Conservation (phyloP, 805 yeast genomes). For the Ogataea angusta region DNA sequence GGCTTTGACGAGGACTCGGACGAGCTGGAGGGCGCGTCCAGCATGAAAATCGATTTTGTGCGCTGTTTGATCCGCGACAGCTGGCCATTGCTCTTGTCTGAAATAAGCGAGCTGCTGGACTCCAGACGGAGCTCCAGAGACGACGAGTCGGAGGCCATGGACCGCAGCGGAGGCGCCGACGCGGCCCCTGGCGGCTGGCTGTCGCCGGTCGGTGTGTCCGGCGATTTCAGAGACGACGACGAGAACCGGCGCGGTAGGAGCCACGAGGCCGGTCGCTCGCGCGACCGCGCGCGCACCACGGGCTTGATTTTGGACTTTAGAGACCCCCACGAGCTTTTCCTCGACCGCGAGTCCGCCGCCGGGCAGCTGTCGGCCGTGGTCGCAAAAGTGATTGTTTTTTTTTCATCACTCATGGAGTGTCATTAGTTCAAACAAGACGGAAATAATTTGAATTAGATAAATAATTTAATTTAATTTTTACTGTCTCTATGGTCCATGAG, state of each 20-base stretch:
- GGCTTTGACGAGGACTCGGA: conserved; percentile 6
- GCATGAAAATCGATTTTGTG: conserved; percentile 18
- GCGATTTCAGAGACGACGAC: conserved; percentile 4
- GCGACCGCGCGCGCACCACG: conserved; percentile 7
- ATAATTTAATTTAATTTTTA: conserved; percentile 1
- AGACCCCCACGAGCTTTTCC: conserved; percentile 22
- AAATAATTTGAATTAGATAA: neutral
- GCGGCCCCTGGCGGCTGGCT: neutral
- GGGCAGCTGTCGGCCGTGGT: neutral
- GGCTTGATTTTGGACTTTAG: conserved; percentile 21
- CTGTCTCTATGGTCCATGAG: neutral
- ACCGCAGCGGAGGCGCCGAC: conserved; percentile 6
- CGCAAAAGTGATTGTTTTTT: conserved; percentile 5
- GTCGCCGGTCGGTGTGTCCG: neutral
- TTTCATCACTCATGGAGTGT: conserved; percentile 3
- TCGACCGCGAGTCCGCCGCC: neutral
- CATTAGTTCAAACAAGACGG: neutral
- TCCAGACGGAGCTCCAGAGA: conserved; percentile 8
- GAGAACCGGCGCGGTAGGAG: conserved; percentile 14
- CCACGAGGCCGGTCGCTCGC: conserved; percentile 13
- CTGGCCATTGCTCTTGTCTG: conserved; percentile 14
- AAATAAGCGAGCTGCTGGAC: conserved; percentile 10
- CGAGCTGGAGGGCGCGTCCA: conserved; percentile 17
- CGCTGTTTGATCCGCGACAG: conserved; percentile 12
- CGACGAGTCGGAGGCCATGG: conserved; percentile 4